phyloP scores from a whole-genome alignment of 331 rosid genomes.

The Cucumis variabilis region DNA sequence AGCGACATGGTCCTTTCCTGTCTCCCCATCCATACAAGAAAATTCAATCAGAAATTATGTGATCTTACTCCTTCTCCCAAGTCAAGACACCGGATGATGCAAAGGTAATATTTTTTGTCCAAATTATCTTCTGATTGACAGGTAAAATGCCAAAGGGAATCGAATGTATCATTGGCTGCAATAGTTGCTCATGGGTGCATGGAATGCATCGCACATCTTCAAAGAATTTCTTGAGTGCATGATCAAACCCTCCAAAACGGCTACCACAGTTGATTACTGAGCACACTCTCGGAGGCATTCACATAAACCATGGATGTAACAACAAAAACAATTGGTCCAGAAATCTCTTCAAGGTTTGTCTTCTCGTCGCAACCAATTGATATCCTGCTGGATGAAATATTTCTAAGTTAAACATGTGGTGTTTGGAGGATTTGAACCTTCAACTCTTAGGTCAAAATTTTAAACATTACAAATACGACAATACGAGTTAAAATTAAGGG shows the following conservation, averaged over 20 bases:
- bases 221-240: neutral
- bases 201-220: neutral
- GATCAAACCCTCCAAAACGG: neutral
- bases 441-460: neutral
- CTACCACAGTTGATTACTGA: neutral
- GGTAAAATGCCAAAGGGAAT: conserved; percentile 4
- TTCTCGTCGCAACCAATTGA: conserved; percentile 47
- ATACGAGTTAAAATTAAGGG: neutral
- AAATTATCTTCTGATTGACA: neutral
- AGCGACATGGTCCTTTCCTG: neutral
- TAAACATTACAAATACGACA: neutral
- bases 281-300: neutral
- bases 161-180: conserved; percentile 17
- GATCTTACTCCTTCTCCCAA: conserved; percentile 21
- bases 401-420: neutral
- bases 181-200: conserved; percentile 17
- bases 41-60: conserved; percentile 14
- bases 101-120: neutral
- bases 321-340: neutral
- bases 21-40: conserved; percentile 3
- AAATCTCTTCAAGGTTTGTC: conserved; percentile 33
- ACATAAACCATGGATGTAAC: neutral
- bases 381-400: conserved; percentile 39
- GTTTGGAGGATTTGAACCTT: neutral
- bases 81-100: conserved; percentile 5